A percentile compares a stretch with the other conserved stretches of the same genome.
phyloP scores from a whole-genome alignment of 345 rosid genomes.

The Rhodamnia rubescens region DNA sequence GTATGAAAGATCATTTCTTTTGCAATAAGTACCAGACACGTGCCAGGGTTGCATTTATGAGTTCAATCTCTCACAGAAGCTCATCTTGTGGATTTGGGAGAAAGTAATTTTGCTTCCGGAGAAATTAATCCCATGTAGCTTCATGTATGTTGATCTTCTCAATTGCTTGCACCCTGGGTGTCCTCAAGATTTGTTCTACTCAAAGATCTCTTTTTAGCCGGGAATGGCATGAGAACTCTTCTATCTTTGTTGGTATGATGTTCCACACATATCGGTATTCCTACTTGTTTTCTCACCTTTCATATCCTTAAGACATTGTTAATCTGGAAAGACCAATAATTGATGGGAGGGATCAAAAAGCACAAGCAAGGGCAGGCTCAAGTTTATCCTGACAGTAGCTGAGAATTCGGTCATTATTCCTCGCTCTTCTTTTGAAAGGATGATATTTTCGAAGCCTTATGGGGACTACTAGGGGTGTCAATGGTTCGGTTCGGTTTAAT shows the following conservation, averaged over 20 bases:
- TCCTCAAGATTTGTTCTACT: not conserved
- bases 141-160: slow-evolving; percentile 8
- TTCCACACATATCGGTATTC: too few species aligned
- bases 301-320: not conserved
- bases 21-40: slow-evolving; percentile 31
- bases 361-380: not conserved
- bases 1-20: slow-evolving; percentile 23
- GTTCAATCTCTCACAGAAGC: not conserved
- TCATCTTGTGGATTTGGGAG: not conserved
- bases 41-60: slow-evolving; percentile 1
- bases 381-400: not conserved
- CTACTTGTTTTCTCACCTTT: not conserved
- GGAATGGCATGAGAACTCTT: not conserved
- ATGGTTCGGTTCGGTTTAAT: too few species aligned
- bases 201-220: not conserved
- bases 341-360: not conserved
- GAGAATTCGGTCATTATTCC: not conserved
- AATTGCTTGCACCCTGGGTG: slow-evolving; percentile 5
- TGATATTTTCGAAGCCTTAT: not conserved
- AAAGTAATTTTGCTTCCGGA: not conserved
- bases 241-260: not conserved
- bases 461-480: too few species aligned
- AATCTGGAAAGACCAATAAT: not conserved
- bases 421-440: not conserved
- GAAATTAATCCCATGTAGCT: slow-evolving; percentile 13